Conservation (phyloP, 345 rosid species). For the Lenwebbia sp. region DNA sequence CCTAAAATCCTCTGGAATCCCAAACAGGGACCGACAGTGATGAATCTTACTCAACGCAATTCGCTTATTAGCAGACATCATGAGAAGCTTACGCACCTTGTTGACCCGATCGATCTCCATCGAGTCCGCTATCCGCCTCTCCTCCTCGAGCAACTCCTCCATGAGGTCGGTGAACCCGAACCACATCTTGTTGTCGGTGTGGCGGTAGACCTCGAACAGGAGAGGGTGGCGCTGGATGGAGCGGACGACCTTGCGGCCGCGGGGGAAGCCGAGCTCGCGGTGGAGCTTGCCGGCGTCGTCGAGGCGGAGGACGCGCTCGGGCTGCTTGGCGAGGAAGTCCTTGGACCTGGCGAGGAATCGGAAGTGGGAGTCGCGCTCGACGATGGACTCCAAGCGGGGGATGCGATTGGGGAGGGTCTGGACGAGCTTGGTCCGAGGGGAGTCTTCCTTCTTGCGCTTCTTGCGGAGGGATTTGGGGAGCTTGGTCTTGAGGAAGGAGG, state of each 20-base stretch:
- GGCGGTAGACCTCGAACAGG: constrained; percentile 51
- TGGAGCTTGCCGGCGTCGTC: constrained; percentile 78
- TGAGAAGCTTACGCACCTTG: constrained; percentile 52
- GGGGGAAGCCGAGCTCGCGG: constrained; percentile 83
- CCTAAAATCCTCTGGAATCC: constrained; percentile 84
- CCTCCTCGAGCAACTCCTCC: constrained; percentile 59
- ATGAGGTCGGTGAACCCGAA: constrained; percentile 62
- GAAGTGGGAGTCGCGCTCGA: constrained; percentile 53
- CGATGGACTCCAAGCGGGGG: constrained; percentile 45
- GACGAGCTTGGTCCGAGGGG: constrained; percentile 51
- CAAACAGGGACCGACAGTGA: constrained; percentile 63
- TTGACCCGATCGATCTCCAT: constrained; percentile 58
- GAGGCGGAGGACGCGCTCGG: constrained; percentile 53
- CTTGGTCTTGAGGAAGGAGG: constrained; percentile 82
- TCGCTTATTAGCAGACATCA: constrained; percentile 71
- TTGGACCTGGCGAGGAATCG: constrained; percentile 56
- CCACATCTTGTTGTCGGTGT: constrained; percentile 62
- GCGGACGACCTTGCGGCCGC: constrained; percentile 68
- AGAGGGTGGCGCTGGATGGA: constrained; percentile 58
- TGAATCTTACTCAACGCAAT: constrained; percentile 63
- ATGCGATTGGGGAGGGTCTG: constrained; percentile 37
- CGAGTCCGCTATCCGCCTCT: constrained; percentile 32
- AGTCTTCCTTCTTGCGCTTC: constrained; percentile 29
- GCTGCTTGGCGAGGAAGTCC: constrained; percentile 56
- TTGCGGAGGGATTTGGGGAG: constrained; percentile 41